These are phyloP conservation scores for Macadamia integrifolia DNA, from an alignment of 164 flowering plant genomes.

Conservation along the genomic window DNA sequence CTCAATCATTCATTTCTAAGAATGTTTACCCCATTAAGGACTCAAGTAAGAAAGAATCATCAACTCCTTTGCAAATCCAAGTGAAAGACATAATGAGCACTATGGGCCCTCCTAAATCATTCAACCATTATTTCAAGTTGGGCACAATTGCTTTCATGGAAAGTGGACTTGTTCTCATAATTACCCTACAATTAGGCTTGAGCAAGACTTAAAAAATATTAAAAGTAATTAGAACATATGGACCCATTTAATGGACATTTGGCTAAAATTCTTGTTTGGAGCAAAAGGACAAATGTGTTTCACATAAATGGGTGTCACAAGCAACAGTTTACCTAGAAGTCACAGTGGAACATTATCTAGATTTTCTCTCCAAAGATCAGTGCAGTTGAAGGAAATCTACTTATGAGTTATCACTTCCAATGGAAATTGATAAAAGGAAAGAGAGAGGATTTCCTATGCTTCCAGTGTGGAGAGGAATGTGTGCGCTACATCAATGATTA, in stretches of 20 bases:
- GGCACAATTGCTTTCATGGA: neutral
- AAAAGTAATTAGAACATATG: neutral
- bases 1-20: constrained; percentile 10
- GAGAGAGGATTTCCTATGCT: too few relatives aligned
- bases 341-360: too few relatives aligned
- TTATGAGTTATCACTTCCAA: too few relatives aligned
- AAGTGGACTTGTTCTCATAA: constrained; percentile 3
- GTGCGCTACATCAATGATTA: too few relatives aligned
- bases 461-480: too few relatives aligned
- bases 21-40: constrained; percentile 11
- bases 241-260: neutral
- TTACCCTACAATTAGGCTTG: neutral
- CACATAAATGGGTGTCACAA: too few relatives aligned
- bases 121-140: constrained; percentile 11
- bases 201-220: neutral
- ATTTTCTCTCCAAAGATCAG: too few relatives aligned
- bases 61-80: neutral
- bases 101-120: constrained; percentile 8
- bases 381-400: too few relatives aligned
- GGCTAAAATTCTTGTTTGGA: neutral
- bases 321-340: too few relatives aligned
- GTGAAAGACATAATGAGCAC: neutral
- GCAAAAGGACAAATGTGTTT: too few relatives aligned
- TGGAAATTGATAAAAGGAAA: too few relatives aligned
- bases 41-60: neutral